These are phyloP conservation scores for Ceratobasidium sp. DNA, from an alignment of 1,284 basidiomycete species.

Conservation along the genomic window DNA sequence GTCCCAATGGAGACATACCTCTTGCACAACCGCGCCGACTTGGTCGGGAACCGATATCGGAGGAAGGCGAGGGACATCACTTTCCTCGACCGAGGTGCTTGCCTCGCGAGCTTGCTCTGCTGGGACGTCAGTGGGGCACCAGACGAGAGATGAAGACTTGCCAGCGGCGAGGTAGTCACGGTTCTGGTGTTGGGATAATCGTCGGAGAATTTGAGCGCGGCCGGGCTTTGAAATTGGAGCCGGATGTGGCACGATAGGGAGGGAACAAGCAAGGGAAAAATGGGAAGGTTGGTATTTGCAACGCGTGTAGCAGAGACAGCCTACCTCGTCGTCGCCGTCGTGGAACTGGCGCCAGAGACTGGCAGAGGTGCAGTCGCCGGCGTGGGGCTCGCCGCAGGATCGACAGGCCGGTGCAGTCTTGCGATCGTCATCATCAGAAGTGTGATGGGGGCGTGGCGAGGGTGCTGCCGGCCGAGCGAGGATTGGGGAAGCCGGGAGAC, in stretches of 20 bases:
- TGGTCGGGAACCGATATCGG: conserved; percentile 14
- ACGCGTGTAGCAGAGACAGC: neutral
- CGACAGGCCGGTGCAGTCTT: conserved; percentile 4
- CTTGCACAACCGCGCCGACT: neutral
- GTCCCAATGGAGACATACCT: conserved; percentile 13
- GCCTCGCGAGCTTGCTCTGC: neutral
- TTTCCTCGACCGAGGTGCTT: neutral
- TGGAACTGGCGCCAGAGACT: neutral
- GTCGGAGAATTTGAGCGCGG: conserved; percentile 38
- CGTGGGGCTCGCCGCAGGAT: conserved; percentile 1
- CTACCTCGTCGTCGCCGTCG: conserved; percentile 18
- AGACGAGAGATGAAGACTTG: neutral
- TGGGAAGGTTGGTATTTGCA: conserved; percentile 13
- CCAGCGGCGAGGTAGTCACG: conserved; percentile 6
- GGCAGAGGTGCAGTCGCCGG: conserved; percentile 6
- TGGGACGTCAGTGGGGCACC: neutral
- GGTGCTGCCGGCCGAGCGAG: neutral
- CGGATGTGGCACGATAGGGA: conserved; percentile 41
- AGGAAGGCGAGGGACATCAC: neutral
- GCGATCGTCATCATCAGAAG: conserved; percentile 18
- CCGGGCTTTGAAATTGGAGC: conserved; percentile 33
- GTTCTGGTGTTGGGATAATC: conserved; percentile 25
- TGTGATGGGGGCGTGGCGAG: neutral
- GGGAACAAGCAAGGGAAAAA: conserved; percentile 22
- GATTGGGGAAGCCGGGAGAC: neutral